Percentiles rank a stretch among this genome's conserved stretches.
These are phyloP conservation scores for Venturia aucupariae DNA, from an alignment of 2,329 filamentous ascomycete species.

Conservation along the genomic window DNA sequence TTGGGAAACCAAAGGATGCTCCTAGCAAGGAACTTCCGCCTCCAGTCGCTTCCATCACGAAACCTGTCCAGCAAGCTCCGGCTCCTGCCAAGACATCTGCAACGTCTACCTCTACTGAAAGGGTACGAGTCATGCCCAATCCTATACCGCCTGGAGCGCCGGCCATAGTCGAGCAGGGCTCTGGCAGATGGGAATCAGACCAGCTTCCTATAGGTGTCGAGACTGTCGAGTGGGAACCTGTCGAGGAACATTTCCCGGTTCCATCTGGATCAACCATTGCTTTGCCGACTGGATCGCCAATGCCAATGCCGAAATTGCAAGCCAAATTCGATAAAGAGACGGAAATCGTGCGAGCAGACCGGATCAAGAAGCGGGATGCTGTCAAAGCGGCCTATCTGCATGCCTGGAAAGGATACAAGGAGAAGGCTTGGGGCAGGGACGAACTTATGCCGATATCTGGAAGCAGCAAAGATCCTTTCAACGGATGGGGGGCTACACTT, in stretches of 20 bases:
- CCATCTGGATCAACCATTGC: slow-evolving; percentile 59
- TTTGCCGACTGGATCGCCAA: slow-evolving; percentile 63
- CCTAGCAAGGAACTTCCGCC: slow-evolving; percentile 10
- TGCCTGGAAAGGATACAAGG: slow-evolving; percentile 75
- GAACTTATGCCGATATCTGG: slow-evolving; percentile 69
- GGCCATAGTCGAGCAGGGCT: slow-evolving; percentile 15
- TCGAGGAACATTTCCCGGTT: slow-evolving; percentile 69
- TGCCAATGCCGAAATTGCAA: slow-evolving; percentile 68
- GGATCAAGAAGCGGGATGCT: slow-evolving; percentile 52
- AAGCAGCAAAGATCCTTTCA: slow-evolving; percentile 68
- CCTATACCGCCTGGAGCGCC: slow-evolving; percentile 8
- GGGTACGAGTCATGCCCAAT: slow-evolving; percentile 10
- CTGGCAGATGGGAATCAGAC: slow-evolving; percentile 17
- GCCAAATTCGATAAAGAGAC: slow-evolving; percentile 48
- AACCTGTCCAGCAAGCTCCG: slow-evolving; percentile 13
- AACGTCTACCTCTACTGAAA: neutral
- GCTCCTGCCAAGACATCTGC: slow-evolving; percentile 3
- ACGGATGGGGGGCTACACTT: slow-evolving; percentile 81
- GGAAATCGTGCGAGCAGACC: slow-evolving; percentile 46
- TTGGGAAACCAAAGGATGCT: neutral
- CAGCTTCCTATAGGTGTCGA: slow-evolving; percentile 18
- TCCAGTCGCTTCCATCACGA: slow-evolving; percentile 6
- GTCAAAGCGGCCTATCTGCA: slow-evolving; percentile 68
- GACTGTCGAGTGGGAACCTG: slow-evolving; percentile 62
- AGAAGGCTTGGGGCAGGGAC: slow-evolving; percentile 75